These are phyloP conservation scores for Arthroderma sp. DNA, from an alignment of 2,329 filamentous ascomycete genomes.

Conservation along the genomic window DNA sequence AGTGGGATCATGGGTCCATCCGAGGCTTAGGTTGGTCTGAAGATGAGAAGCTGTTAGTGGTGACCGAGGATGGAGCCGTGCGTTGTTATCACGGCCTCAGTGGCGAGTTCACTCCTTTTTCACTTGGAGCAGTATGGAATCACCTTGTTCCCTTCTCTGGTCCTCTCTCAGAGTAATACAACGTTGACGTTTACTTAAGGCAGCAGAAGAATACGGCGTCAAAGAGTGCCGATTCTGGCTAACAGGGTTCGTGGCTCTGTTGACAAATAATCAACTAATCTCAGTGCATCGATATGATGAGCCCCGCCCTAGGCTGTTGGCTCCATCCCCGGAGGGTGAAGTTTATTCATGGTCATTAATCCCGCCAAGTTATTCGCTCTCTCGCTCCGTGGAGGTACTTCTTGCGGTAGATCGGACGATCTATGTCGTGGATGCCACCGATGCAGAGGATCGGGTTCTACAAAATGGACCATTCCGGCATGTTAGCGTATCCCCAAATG, in stretches of 20 bases:
- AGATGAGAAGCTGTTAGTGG: slow-evolving; percentile 78
- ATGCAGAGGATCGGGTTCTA: slow-evolving; percentile 80
- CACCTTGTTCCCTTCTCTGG: neutral
- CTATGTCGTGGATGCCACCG: slow-evolving; percentile 72
- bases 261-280: slow-evolving; percentile 76
- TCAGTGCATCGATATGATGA: slow-evolving; percentile 83
- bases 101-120: slow-evolving; percentile 89
- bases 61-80: slow-evolving; percentile 80
- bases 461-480: slow-evolving; percentile 88
- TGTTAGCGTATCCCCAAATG: slow-evolving; percentile 81
- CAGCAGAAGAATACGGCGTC: slow-evolving; percentile 77
- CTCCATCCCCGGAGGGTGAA: slow-evolving; percentile 59
- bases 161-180: neutral
- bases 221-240: slow-evolving; percentile 84
- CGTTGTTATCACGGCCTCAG: slow-evolving; percentile 85
- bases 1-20: slow-evolving; percentile 83
- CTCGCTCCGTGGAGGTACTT: slow-evolving; percentile 82
- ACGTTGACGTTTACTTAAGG: slow-evolving; percentile 26
- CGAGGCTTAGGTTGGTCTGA: slow-evolving; percentile 92
- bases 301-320: slow-evolving; percentile 72
- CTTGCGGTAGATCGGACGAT: slow-evolving; percentile 75
- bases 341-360: slow-evolving; percentile 85
- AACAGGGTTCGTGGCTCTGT: slow-evolving; percentile 79
- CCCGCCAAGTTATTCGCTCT: slow-evolving; percentile 75
- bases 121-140: slow-evolving; percentile 55